phyloP scores from a whole-genome alignment of 192 early-diverging fungal species.

The Podila epicladia region DNA sequence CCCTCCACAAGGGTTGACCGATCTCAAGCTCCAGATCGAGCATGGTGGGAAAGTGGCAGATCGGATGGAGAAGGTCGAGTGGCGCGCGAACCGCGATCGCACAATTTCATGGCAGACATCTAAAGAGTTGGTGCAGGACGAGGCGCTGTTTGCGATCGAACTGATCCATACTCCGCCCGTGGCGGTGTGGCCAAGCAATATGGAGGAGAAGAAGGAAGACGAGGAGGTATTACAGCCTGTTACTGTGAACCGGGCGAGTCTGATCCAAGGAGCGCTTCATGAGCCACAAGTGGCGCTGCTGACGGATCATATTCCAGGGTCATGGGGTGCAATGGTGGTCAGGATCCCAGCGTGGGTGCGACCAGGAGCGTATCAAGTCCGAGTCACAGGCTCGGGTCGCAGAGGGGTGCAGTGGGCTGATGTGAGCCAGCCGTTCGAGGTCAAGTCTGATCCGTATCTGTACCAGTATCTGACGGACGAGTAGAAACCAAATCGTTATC shows the following conservation, averaged over 20 bases:
- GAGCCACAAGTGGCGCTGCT: slow-evolving; percentile 10
- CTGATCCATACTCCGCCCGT: slow-evolving; percentile 1
- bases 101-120: slow-evolving; percentile 15
- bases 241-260: neutral
- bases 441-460: slow-evolving; percentile 41
- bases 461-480: slow-evolving; percentile 3
- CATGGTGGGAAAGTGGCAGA: slow-evolving; percentile 4
- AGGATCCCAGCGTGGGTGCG: slow-evolving; percentile 29
- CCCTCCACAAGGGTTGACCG: neutral
- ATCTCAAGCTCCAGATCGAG: slow-evolving; percentile 14
- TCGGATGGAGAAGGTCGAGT: neutral
- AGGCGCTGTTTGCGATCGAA: slow-evolving; percentile 9
- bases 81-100: slow-evolving; percentile 40
- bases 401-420: slow-evolving; percentile 25
- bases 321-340: slow-evolving; percentile 18
- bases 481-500: neutral
- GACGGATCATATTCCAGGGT: slow-evolving; percentile 24
- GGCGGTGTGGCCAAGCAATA: neutral
- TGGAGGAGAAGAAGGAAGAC: neutral
- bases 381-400: slow-evolving; percentile 1
- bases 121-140: neutral
- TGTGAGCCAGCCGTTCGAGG: slow-evolving; percentile 37
- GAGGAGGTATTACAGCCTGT: neutral
- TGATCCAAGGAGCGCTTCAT: neutral
- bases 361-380: slow-evolving; percentile 22